Percentiles rank a stretch among this genome's conserved stretches.
Conservation (phyloP, 495 filamentous ascomycete genomes). For the Aspergillus ostianus region DNA sequence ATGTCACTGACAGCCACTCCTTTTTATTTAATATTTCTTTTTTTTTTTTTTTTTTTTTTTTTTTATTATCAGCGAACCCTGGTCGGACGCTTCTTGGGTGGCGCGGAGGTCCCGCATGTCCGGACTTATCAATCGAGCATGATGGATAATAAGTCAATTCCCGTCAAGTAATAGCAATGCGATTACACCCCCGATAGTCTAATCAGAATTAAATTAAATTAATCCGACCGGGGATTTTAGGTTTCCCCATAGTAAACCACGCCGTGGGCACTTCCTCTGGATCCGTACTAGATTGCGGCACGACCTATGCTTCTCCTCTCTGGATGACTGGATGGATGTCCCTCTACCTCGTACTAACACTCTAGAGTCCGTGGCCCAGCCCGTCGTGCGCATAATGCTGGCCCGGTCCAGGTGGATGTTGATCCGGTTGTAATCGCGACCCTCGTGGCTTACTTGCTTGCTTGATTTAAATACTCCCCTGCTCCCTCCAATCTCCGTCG, state of each 20-base stretch:
- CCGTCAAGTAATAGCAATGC: conserved; percentile 6
- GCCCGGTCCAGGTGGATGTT: not conserved
- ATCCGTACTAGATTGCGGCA: too few species aligned
- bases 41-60: not conserved
- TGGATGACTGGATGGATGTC: not conserved
- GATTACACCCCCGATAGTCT: not conserved
- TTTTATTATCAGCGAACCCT: not conserved
- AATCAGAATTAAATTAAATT: conserved; percentile 2
- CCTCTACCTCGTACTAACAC: not conserved
- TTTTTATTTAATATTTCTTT: too few species aligned
- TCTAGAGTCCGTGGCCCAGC: not conserved
- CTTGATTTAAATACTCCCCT: not conserved
- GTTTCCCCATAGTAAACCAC: conserved; percentile 3
- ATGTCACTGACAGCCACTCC: too few species aligned
- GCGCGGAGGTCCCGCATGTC: conserved; percentile 7
- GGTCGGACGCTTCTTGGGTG: not conserved
- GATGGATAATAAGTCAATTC: not conserved
- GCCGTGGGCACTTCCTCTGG: not conserved
- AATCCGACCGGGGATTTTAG: conserved; percentile 3
- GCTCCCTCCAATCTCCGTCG: not conserved
- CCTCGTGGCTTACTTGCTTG: not conserved
- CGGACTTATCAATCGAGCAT: conserved; percentile 6
- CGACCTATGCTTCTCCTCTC: too few species aligned
- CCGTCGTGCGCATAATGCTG: conserved; percentile 3
- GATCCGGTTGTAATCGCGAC: not conserved